Evolutionary conservation across 2,329 filamentous ascomycete species (phyloP).

Genomic region (Fusarium begoniae): DNA sequence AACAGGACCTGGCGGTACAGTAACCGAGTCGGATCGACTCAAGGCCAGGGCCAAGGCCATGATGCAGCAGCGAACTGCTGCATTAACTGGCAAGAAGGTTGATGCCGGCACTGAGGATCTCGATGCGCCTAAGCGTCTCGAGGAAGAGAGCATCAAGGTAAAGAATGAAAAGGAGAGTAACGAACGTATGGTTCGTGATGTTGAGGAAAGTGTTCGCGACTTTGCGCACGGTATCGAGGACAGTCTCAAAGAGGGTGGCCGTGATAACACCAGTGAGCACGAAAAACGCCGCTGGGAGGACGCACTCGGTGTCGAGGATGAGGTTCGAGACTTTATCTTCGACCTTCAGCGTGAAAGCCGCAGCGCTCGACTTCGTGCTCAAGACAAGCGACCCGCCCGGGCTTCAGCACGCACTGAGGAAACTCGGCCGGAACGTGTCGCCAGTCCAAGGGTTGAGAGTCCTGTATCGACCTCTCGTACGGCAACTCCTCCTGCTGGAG

Average conservation of each 20-base stretch:
- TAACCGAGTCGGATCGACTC: constrained; percentile 93
- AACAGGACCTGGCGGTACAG: constrained; percentile 86
- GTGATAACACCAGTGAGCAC: constrained; percentile 82
- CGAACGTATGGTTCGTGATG: constrained; percentile 94
- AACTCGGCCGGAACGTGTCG: constrained; percentile 50
- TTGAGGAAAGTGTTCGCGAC: constrained; percentile 93
- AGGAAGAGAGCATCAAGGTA: constrained; percentile 85
- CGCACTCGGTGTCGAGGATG: constrained; percentile 93
- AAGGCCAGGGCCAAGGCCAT: constrained; percentile 96
- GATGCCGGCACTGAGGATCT: constrained; percentile 75
- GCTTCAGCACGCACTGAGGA: constrained; percentile 54
- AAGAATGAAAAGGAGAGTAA: constrained; percentile 91
- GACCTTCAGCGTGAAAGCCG: constrained; percentile 90
- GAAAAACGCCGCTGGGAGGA: constrained; percentile 96
- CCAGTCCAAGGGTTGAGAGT: constrained; percentile 62
- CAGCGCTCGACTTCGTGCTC: constrained; percentile 72
- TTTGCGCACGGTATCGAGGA: constrained; percentile 88
- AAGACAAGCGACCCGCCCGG: constrained; percentile 62
- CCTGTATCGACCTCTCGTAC: constrained; percentile 64
- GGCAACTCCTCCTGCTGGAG: constrained; percentile 58
- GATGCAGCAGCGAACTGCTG: constrained; percentile 98
- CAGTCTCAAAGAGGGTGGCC: constrained; percentile 81
- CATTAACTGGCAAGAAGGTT: constrained; percentile 84
- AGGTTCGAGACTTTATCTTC: constrained; percentile 97
- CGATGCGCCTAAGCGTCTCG: constrained; percentile 83